These are phyloP conservation scores for Zymoseptoria passerinii DNA, from an alignment of 2,329 filamentous ascomycete genomes.

Conservation along the genomic window DNA sequence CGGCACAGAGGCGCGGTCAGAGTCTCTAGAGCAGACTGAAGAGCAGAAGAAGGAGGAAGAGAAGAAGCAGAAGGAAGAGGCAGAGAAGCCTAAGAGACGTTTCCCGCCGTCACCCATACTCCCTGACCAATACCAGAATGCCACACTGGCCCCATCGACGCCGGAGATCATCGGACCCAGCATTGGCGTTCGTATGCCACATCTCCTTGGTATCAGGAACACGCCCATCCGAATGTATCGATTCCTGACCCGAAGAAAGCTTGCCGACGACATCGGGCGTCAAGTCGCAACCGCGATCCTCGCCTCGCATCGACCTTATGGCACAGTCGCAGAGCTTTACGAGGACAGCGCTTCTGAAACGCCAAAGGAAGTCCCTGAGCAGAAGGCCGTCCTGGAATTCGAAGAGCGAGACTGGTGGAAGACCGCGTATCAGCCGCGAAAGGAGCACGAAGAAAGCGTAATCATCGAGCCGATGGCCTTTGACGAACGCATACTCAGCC, in stretches of 20 bases:
- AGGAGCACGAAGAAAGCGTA: slow-evolving; percentile 50
- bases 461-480: slow-evolving; percentile 65
- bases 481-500: slow-evolving; percentile 63
- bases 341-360: slow-evolving; percentile 20
- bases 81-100: slow-evolving; percentile 41
- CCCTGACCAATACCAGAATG: slow-evolving; percentile 60
- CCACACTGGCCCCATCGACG: slow-evolving; percentile 54
- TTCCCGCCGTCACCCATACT: slow-evolving; percentile 68
- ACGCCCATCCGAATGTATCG: slow-evolving; percentile 79
- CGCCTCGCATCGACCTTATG: slow-evolving; percentile 43
- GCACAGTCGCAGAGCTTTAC: slow-evolving; percentile 18
- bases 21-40: not conserved
- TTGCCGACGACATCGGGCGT: slow-evolving; percentile 83
- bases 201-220: slow-evolving; percentile 85
- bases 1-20: not conserved
- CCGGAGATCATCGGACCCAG: slow-evolving; percentile 68
- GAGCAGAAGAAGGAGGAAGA: slow-evolving; percentile 24
- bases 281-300: slow-evolving; percentile 82
- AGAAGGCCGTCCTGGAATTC: slow-evolving; percentile 54
- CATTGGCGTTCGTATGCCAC: slow-evolving; percentile 67
- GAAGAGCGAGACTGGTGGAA: slow-evolving; percentile 84
- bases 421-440: slow-evolving; percentile 50
- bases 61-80: slow-evolving; percentile 28
- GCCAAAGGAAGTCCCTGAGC: slow-evolving; percentile 46
- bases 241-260: slow-evolving; percentile 72